Evolutionary conservation across 2,329 filamentous ascomycete genomes (phyloP).

Genomic region (Monilinia fructicola): DNA sequence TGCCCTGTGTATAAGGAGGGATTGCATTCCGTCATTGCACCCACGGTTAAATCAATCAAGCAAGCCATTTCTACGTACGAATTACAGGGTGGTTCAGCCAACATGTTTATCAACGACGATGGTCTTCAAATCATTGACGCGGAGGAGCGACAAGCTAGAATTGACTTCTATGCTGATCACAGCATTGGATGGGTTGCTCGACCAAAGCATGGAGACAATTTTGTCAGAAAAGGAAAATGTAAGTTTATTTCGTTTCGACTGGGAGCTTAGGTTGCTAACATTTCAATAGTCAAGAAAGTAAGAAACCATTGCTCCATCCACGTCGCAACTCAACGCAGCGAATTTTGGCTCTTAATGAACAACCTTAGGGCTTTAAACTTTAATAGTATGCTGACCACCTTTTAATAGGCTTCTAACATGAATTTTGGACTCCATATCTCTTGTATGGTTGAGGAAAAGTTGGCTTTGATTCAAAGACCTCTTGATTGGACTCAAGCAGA

Average conservation of each 20-base stretch:
- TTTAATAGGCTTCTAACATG: constrained; percentile 66
- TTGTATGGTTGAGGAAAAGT: constrained; percentile 68
- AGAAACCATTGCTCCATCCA: constrained; percentile 22
- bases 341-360: not conserved
- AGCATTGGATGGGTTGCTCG: constrained; percentile 69
- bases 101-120: constrained; percentile 76
- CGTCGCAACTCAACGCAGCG: not conserved
- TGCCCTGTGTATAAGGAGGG: constrained; percentile 89
- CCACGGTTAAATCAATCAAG: constrained; percentile 76
- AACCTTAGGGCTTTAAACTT: not conserved
- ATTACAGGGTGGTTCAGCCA: constrained; percentile 73
- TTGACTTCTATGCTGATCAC: constrained; percentile 68
- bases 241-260: constrained; percentile 25
- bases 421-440: constrained; percentile 68
- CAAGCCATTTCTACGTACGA: constrained; percentile 76
- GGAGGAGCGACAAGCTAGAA: constrained; percentile 60
- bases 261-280: constrained; percentile 24
- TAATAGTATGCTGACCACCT: not conserved
- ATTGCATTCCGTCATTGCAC: constrained; percentile 69
- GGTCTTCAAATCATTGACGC: constrained; percentile 67
- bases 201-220: constrained; percentile 62
- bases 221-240: constrained; percentile 60
- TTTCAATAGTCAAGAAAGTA: constrained; percentile 44
- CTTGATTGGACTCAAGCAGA: constrained; percentile 66
- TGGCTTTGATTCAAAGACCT: constrained; percentile 56